These are phyloP conservation scores for Halenospora varia DNA, from an alignment of 495 filamentous ascomycete genomes.

Conservation along the genomic window DNA sequence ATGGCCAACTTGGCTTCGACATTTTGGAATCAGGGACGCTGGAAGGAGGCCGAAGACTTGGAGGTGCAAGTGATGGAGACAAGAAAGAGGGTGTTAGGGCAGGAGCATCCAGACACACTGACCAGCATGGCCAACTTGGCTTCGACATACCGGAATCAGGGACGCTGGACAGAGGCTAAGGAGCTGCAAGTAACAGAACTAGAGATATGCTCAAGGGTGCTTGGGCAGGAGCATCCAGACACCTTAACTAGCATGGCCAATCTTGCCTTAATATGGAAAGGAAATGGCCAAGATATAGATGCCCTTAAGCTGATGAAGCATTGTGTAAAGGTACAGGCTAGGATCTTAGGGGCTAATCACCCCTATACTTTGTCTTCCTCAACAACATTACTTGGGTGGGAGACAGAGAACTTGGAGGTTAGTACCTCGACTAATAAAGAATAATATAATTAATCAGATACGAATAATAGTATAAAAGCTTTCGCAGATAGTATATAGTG, in stretches of 20 bases:
- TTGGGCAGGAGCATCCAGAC: no score
- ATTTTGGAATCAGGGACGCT: no score
- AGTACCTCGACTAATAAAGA: constrained; percentile 5
- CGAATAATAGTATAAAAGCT: background rate
- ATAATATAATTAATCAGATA: constrained; percentile 5
- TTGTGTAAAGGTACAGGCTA: constrained; percentile 17
- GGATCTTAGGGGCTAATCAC: constrained; percentile 22
- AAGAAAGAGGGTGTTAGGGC: no score
- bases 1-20: constrained; percentile 8
- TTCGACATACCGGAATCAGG: no score
- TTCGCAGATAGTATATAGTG: background rate
- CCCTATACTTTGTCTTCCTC: constrained; percentile 23
- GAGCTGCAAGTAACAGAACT: no score
- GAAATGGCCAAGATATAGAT: constrained; percentile 19
- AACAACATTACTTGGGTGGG: constrained; percentile 16
- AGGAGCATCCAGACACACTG: no score
- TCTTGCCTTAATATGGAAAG: constrained; percentile 20
- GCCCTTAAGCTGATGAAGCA: constrained; percentile 23
- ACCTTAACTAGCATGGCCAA: constrained; percentile 8
- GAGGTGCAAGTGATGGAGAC: no score
- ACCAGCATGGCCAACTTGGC: no score
- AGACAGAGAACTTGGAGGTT: background rate
- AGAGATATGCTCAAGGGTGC: no score
- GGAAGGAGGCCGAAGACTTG: no score
- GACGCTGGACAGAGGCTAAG: no score